Base-by-base conservation (phyloP, 768 basidiomycete genomes). In the Rhodocollybia butyracea region DNA sequence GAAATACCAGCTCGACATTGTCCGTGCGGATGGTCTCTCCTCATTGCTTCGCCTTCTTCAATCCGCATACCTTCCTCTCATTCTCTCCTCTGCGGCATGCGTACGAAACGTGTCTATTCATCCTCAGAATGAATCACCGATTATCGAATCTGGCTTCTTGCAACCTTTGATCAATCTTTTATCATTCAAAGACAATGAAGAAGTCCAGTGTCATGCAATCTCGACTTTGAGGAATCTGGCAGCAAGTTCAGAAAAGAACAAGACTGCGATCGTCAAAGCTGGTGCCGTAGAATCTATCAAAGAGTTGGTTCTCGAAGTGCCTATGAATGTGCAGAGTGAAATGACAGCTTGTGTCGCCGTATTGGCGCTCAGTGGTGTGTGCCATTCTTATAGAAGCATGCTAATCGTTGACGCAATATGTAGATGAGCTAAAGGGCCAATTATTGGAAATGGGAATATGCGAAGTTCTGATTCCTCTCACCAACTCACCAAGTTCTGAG, bases 271-370 rank as follows among this genome's bases (percentile, higher is more conserved):
- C 55, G 95, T 99, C 51, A 91, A 97, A 68, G 96, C 97, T 5
- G 97, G 97, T 3, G 97, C 97, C 17, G 88, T 98, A 3, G 91
- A 94, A 66, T 87, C 91, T 41, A 99, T 99, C 74, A 97, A 97
- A 73, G 94, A 98, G 64, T 77, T 99, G 17, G 94, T 99, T 2
- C 76, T 99, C 12, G 89, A 89, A 64, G 96, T 98, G 1, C 94
- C 97, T 3, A 85, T 97, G 76, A 90, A 89, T 59, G 97, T 99
- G 11, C 97, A 99, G 73, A 96, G 94, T 65, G 97, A 98, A 74
- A 99, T 99, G 97, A 99, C 97, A 40, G 97, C 97, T 5, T 98
- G 96, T 63, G 89, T 98, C 41, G 97, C 97, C 17, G 97, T 98
- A 13, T 73, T 99, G 59, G 97, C 96, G 5, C 69, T 99, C 62